Percentiles rank a stretch among this genome's conserved stretches.
phyloP scores from a whole-genome alignment of 768 basidiomycete genomes.

The Myochromella boudieri region DNA sequence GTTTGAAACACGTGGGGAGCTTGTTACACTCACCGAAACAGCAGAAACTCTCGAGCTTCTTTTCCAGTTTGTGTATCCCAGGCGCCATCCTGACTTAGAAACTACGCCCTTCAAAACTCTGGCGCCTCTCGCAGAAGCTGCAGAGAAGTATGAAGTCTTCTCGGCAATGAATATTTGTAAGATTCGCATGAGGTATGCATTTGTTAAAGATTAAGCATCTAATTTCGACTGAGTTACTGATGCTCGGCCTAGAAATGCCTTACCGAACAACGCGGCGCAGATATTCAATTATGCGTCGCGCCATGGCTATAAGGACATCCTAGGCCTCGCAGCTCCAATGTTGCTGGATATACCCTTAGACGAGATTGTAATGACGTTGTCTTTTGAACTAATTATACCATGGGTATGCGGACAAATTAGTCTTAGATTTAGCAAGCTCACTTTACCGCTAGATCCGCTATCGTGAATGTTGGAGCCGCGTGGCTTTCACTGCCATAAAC shows the following conservation, averaged over 20 bases:
- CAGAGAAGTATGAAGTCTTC: no score
- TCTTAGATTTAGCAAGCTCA: no score
- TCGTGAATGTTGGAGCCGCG: no score
- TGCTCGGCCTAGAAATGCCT: neutral
- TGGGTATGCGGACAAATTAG: slow-evolving; percentile 7
- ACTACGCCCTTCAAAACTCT: no score
- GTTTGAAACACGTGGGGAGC: slow-evolving; percentile 17
- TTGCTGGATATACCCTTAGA: neutral
- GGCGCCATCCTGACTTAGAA: slow-evolving; percentile 21
- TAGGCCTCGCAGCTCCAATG: neutral
- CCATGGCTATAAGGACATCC: slow-evolving; percentile 2
- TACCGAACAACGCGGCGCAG: neutral
- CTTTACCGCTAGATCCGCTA: no score
- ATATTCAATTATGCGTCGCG: no score
- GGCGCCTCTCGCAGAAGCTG: no score
- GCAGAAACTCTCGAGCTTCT: no score
- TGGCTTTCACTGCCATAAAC: no score
- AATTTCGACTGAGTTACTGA: no score
- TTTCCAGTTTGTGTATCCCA: slow-evolving; percentile 27
- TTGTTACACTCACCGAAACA: slow-evolving; percentile 22
- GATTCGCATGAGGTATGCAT: slow-evolving; percentile 26
- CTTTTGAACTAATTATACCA: neutral
- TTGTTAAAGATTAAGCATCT: no score
- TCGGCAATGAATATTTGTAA: no score
- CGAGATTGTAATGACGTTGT: neutral